Evolutionary conservation across 352 stramenopile species (phyloP), one percentile per base, ranked within the genome.

Genomic region (Pythium aquatile): DNA sequence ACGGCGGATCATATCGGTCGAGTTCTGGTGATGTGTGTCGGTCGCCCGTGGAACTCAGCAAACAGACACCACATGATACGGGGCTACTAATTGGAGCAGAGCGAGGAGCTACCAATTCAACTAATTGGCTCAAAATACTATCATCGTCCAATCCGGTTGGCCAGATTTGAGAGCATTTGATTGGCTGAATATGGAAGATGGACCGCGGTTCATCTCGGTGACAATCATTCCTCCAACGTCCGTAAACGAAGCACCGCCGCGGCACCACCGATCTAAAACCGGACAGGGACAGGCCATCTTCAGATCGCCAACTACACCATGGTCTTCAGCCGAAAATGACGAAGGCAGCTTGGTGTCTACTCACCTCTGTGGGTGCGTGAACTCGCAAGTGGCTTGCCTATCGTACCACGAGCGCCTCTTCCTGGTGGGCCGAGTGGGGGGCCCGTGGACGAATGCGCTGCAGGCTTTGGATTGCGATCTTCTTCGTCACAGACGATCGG

Each of bases 151-250:
- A 52, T 28, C 3, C 6, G 13, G 28, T 52, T 52, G 44, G 44
- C 14, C 14, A 16, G 28, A 26, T 29, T 3, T 3, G 30, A 33
- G 49, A 20, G 7, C 2, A 16, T 33, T 30, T 30, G 10, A 58
- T 58, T 58, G 52, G 52, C 20, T 17, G 30, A 58, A 47, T 32
- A 58, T 58, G 24, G 46, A 44, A 20, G 14, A 6, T 44, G 32
- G 20, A 51, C 44, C 44, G n/a, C 44, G 44, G 44, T 51, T 51
- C 44, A 51, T 2, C n/a, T 47, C 8, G 9, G 44, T 13, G 44
- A 51, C 44, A 51, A 51, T 51, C 44, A 51, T 51, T 51, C 44
- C 20, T 2, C 20, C 5, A 3, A 3, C 6, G 11, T 29, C n/a
- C 44, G 44, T 30, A 29, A 30, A 51, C 44, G 44, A 51, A 51